phyloP scores from a whole-genome alignment of 192 early-diverging fungal genomes.

The Backusella westeae region DNA sequence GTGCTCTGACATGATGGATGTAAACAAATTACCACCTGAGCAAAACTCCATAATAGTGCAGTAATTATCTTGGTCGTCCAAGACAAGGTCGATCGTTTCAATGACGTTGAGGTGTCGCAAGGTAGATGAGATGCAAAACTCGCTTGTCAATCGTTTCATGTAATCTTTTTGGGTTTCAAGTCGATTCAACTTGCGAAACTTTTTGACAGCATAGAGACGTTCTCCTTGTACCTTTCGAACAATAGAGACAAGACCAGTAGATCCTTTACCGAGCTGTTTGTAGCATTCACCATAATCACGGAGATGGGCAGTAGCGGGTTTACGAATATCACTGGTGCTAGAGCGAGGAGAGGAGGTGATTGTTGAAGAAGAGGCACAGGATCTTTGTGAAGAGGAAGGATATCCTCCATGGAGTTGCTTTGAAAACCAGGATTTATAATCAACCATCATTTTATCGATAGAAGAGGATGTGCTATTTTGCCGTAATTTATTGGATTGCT shows the following conservation, averaged over 20 bases:
- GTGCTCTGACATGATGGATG: constrained; percentile 66
- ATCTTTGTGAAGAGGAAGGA: neutral
- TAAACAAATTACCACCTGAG: constrained; percentile 89
- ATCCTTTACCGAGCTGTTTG: constrained; percentile 79
- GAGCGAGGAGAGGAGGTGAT: neutral
- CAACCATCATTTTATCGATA: neutral
- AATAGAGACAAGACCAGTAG: constrained; percentile 84
- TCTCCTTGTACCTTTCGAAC: constrained; percentile 63
- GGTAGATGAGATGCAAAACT: constrained; percentile 92
- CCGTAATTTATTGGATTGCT: neutral
- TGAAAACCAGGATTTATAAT: neutral
- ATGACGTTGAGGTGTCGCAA: constrained; percentile 87
- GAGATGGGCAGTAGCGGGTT: constrained; percentile 1
- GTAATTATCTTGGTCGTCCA: constrained; percentile 85
- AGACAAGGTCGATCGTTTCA: constrained; percentile 89
- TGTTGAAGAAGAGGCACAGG: neutral
- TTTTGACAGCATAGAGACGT: constrained; percentile 77
- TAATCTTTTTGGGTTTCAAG: constrained; percentile 88
- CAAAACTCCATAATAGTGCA: constrained; percentile 76
- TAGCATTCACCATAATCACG: constrained; percentile 37
- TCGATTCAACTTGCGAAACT: constrained; percentile 79
- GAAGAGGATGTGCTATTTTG: neutral
- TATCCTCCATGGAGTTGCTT: neutral
- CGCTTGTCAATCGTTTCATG: constrained; percentile 88
- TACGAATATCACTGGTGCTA: neutral